These are phyloP conservation scores for Monilinia polystroma DNA, from an alignment of 2,329 filamentous ascomycete genomes.

Conservation along the genomic window DNA sequence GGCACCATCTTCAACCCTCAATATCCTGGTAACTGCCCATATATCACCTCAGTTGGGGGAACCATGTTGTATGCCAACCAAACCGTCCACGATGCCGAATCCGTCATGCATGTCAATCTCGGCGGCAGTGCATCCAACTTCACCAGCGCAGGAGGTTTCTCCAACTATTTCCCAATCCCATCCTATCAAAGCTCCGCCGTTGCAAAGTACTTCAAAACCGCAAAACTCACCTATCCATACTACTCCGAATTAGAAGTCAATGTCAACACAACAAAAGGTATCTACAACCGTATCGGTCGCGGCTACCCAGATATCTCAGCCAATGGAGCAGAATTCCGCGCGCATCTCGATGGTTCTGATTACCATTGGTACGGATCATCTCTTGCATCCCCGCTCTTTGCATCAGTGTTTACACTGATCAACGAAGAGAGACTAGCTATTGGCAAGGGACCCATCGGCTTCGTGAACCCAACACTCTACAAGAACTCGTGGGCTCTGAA, in stretches of 20 bases:
- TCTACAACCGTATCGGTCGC: constrained; percentile 51
- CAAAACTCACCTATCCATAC: constrained; percentile 30
- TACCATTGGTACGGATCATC: constrained; percentile 29
- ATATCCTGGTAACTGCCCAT: constrained; percentile 68
- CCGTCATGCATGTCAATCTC: constrained; percentile 31
- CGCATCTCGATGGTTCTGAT: constrained; percentile 22
- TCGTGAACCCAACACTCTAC: constrained; percentile 23
- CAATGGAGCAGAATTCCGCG: constrained; percentile 46
- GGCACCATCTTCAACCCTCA: constrained; percentile 40
- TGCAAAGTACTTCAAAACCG: constrained; percentile 43
- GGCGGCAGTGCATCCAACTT: constrained; percentile 44
- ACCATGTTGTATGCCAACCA: constrained; percentile 51
- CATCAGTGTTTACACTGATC: constrained; percentile 31
- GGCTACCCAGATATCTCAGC: constrained; percentile 55
- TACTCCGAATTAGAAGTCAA: constrained; percentile 38
- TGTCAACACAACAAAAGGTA: constrained; percentile 46
- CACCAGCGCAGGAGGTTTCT: constrained; percentile 50
- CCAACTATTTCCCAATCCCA: constrained; percentile 51
- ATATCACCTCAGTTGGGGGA: constrained; percentile 65
- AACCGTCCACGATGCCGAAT: constrained; percentile 40
- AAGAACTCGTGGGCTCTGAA: constrained; percentile 37
- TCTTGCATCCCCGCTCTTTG: constrained; percentile 31
- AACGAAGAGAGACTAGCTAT: constrained; percentile 16
- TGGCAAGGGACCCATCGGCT: constrained; percentile 20
- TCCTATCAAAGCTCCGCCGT: constrained; percentile 50